Percentiles rank a stretch among this genome's conserved stretches.
phyloP scores from a whole-genome alignment of 2,329 filamentous ascomycete genomes.

The Cephalotrichum gorgonifer region DNA sequence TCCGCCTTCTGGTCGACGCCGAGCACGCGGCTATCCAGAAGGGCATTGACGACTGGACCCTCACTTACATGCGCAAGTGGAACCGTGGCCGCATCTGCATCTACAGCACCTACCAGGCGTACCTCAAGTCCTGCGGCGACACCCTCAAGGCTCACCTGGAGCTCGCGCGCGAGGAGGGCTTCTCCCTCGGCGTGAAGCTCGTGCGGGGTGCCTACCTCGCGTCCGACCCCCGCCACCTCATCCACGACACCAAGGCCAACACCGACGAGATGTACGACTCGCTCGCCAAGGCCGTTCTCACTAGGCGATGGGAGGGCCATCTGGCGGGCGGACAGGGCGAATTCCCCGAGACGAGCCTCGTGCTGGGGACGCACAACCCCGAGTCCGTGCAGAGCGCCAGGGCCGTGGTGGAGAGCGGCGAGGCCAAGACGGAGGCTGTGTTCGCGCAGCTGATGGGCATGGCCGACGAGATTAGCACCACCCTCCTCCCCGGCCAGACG shows the following conservation, averaged over 20 bases:
- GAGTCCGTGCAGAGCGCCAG: constrained; percentile 54
- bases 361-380: constrained; percentile 77
- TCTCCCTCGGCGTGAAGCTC: constrained; percentile 63
- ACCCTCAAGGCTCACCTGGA: constrained; percentile 51
- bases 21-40: constrained; percentile 72
- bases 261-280: constrained; percentile 66
- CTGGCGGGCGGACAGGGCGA: constrained; percentile 21
- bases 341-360: constrained; percentile 51
- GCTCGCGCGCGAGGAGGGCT: constrained; percentile 45
- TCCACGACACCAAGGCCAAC: constrained; percentile 61
- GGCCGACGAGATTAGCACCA: constrained; percentile 82
- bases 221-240: constrained; percentile 57
- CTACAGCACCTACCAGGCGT: constrained; percentile 73
- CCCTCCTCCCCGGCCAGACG: constrained; percentile 27
- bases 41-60: constrained; percentile 72
- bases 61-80: constrained; percentile 67
- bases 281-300: constrained; percentile 57
- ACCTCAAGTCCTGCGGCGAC: constrained; percentile 53
- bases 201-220: constrained; percentile 67
- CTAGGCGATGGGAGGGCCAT: constrained; percentile 45
- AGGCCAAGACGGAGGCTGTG: constrained; percentile 26
- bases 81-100: constrained; percentile 63
- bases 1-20: constrained; percentile 73
- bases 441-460: constrained; percentile 79
- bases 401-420: constrained; percentile 34